Evolutionary conservation across 169 alveolate species (phyloP).

Genomic region (Cryptosporidium sp.): DNA sequence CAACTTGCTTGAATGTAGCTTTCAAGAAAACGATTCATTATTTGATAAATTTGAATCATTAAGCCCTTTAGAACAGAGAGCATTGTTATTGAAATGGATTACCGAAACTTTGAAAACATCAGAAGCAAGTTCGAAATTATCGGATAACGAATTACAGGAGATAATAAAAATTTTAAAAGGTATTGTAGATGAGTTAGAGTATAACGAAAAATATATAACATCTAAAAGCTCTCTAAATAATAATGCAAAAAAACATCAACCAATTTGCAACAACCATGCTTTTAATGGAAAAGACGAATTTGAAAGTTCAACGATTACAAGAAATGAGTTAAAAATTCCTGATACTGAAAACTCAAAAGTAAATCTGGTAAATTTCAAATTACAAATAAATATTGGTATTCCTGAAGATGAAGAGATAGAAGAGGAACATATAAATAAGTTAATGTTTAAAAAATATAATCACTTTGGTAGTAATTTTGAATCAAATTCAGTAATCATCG

Average conservation of each 20-base stretch:
- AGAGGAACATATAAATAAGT: conserved; percentile 24
- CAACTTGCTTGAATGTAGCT: not conserved
- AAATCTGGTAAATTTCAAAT: not conserved
- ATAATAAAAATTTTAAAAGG: conserved; percentile 26
- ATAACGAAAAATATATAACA: not conserved
- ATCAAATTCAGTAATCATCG: conserved; percentile 20
- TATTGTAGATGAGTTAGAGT: conserved; percentile 31
- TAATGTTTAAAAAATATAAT: not conserved
- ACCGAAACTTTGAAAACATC: conserved; percentile 5
- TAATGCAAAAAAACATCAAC: not conserved
- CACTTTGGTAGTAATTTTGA: not conserved
- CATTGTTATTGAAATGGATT: conserved; percentile 39
- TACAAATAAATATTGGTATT: conserved; percentile 38
- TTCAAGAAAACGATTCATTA: not conserved
- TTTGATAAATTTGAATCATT: conserved; percentile 54
- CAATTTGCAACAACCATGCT: not conserved
- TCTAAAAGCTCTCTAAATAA: not conserved
- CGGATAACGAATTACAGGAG: conserved; percentile 15
- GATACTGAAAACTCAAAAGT: not conserved
- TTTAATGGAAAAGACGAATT: not conserved
- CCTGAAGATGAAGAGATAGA: conserved; percentile 73
- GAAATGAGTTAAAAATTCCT: not conserved
- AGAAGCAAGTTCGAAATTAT: not conserved
- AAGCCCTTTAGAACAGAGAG: conserved; percentile 38
- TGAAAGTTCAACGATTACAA: not conserved